Evolutionary conservation across 2,329 filamentous ascomycete genomes (phyloP), one percentile per base, ranked within the genome.

Genomic region (Macroventuria anomochaeta): DNA sequence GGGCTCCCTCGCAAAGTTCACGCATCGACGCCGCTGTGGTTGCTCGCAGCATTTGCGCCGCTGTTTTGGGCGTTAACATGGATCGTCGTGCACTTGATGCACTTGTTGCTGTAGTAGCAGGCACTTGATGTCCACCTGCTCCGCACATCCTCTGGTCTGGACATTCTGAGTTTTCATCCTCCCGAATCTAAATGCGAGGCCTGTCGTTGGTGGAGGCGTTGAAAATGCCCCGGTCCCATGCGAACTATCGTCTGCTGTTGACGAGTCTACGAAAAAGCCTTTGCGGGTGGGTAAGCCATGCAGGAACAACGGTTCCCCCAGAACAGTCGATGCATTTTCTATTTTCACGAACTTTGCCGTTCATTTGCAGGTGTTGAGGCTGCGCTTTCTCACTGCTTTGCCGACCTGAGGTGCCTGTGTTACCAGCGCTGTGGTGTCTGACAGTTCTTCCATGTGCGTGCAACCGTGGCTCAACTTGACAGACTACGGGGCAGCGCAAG

Each of bases 391-490:
- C 43, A 46, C 28, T 50, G 39, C 44, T 49, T 46, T 44, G 51
- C 28, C 46, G 33, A 40, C 44, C 39, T 52, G 53, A 57, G 25
- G 50, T 57, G 41, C 23, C 52, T 44, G 64, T 62, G 52, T 53
- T 59, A 64, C 60, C 58, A 59, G 23, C 54, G 39, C 43, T 46
- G 37, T 51, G 58, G 55, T 61, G 56, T 61, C 57, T 57, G 58
- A 61, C 56, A 64, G 53, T 53, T 59, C 47, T 44, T 52, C 43
- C 55, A 55, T 59, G 58, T 56, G 58, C 57, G 58, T 55, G 56
- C 57, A 58, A 64, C 61, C 55, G 55, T 67, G 64, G 59, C 63
- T 55, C 48, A 48, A n/a, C 47, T 54, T 65, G 65, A 66, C 64
- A 66, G 51, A 56, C 55, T 62, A 61, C 58, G 56, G 59, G 59